Conservation (phyloP, 2,329 filamentous ascomycete genomes). For the Ophiostoma perfectum region DNA sequence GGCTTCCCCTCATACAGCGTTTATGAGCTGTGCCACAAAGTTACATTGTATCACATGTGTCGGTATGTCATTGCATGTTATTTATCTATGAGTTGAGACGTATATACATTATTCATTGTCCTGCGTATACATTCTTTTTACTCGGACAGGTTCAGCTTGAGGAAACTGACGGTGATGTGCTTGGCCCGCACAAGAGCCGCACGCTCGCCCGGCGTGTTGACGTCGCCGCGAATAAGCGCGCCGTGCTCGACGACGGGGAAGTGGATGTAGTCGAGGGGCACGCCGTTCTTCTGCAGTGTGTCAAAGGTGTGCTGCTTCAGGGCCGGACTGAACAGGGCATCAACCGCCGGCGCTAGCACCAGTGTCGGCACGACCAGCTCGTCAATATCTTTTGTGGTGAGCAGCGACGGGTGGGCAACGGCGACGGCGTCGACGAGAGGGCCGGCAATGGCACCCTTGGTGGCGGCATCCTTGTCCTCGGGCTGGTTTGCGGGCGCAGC, state of each 20-base stretch:
- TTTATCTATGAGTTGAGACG: slow-evolving; percentile 4
- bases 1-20: neutral
- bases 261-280: slow-evolving; percentile 47
- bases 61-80: neutral
- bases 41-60: neutral
- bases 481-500: slow-evolving; percentile 31
- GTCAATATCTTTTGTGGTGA: slow-evolving; percentile 44
- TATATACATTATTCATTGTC: slow-evolving; percentile 33
- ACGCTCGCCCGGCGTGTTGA: slow-evolving; percentile 36
- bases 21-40: neutral
- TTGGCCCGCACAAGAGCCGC: slow-evolving; percentile 44
- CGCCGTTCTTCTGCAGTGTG: slow-evolving; percentile 35
- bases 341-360: slow-evolving; percentile 45
- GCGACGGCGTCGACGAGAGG: slow-evolving; percentile 43
- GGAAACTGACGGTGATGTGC: slow-evolving; percentile 44
- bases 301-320: slow-evolving; percentile 42
- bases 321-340: slow-evolving; percentile 40
- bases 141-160: slow-evolving; percentile 29
- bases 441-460: slow-evolving; percentile 24
- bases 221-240: slow-evolving; percentile 41
- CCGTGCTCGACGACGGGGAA: slow-evolving; percentile 47
- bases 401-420: slow-evolving; percentile 41
- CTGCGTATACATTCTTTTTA: neutral
- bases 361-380: slow-evolving; percentile 45
- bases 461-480: slow-evolving; percentile 10